Base-by-base conservation (phyloP, 2,329 filamentous ascomycete species). In the Botrytis tulipae region DNA sequence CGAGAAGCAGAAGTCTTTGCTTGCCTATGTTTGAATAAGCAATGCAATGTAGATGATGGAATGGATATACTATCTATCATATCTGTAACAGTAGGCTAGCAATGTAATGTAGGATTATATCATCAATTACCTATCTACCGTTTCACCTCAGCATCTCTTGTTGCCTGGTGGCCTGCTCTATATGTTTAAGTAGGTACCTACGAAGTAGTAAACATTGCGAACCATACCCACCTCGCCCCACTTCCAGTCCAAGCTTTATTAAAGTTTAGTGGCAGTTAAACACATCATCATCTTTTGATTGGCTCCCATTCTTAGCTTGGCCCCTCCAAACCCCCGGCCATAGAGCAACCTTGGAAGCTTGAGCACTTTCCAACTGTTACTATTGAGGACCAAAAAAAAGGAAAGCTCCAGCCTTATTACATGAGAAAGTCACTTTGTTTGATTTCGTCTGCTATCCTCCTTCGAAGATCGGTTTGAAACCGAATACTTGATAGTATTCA, bases 401-500 rank as follows among this genome's bases (percentile, higher is more conserved):
- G 35, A 61, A 40, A 42, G 25, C n/a, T 29, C 51, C 51, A 57
- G n/a, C n/a, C 51, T 29, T 18, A 18, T 29, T 18, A 29, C 51
- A 57, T 57, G 22, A n/a, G 48, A n/a, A 4, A n/a, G 48, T 40
- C 42, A 25, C 37, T 20, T 22, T 12, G 1, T 29, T 54, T 5
- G 6, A n/a, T 57, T 54, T 22, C 20, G 8, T 14, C 29, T 42
- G 12, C 29, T 3, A 32, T 68, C 35, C 46, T 42, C 2, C 9
- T 32, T 54, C 3, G 29, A n/a, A 57, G n/a, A 18, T 57, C 51
- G 18, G 16, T 22, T 29, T 12, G 32, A 18, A 2, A 35, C 40
- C 54, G 66, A 68, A 54, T 57, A 42, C 48, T 68, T 42, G 25
- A 25, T 57, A 25, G 66, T 44, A 44, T 57, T 69, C 40, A 29